These are phyloP conservation scores for Tolypocladium tropicale DNA, from an alignment of 2,329 filamentous ascomycete species.

Conservation along the genomic window DNA sequence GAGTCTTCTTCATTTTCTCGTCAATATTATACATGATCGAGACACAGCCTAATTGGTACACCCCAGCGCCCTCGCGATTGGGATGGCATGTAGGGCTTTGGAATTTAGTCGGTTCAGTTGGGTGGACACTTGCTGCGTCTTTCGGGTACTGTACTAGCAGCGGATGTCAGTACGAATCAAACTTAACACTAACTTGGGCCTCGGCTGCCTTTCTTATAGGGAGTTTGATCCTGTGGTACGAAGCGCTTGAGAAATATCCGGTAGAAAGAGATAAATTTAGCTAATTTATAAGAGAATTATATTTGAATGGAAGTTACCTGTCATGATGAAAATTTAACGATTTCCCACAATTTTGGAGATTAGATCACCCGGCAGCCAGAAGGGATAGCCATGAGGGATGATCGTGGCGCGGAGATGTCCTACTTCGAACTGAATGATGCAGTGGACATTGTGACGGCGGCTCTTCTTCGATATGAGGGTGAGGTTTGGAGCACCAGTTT, in stretches of 20 bases:
- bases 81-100: conserved; percentile 57
- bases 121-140: conserved; percentile 49
- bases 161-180: conserved; percentile 29
- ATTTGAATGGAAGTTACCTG: too few species aligned
- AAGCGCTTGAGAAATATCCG: conserved; percentile 11
- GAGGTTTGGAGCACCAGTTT: background rate
- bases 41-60: conserved; percentile 52
- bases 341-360: background rate
- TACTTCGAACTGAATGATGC: background rate
- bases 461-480: background rate
- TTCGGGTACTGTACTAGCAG: conserved; percentile 34
- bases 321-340: too few species aligned
- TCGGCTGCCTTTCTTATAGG: conserved; percentile 8
- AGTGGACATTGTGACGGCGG: background rate
- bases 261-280: background rate
- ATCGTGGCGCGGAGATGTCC: background rate
- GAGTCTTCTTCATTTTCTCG: conserved; percentile 47
- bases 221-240: conserved; percentile 12
- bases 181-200: conserved; percentile 19
- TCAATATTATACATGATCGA: conserved; percentile 52
- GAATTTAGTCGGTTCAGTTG: conserved; percentile 51
- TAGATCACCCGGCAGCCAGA: conserved; percentile 1
- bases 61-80: conserved; percentile 40
- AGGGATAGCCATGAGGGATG: conserved; percentile 1
- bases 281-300: too few species aligned